Conservation (phyloP, 176 grass and related monocot species). For the Panicum miliaceum region DNA sequence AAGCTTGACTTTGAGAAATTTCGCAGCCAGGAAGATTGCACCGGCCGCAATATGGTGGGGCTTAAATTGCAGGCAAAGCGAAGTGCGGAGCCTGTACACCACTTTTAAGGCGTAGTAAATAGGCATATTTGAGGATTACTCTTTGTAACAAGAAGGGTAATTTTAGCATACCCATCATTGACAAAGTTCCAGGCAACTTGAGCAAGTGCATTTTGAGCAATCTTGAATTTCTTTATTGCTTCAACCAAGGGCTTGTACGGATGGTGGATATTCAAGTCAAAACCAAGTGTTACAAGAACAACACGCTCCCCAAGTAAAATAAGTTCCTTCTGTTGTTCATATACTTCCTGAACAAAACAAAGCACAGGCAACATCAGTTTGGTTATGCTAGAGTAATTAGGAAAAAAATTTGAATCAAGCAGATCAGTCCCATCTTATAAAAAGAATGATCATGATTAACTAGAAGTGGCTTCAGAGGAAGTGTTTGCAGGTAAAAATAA, state of each 20-base stretch:
- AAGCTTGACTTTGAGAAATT: constrained; percentile 98
- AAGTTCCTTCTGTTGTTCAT: constrained; percentile 95
- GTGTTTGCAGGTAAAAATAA: background rate
- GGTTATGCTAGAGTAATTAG: background rate
- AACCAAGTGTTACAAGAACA: constrained; percentile 84
- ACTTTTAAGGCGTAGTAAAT: constrained; percentile 72
- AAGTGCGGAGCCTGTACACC: constrained; percentile 92
- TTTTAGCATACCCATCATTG: constrained; percentile 95
- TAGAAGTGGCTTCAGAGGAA: background rate
- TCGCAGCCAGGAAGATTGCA: constrained; percentile 93
- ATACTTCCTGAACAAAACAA: constrained; percentile 79
- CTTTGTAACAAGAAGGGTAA: constrained; percentile 56
- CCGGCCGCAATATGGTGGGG: constrained; percentile 95
- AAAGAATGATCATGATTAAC: background rate
- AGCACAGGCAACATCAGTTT: background rate
- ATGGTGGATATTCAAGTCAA: constrained; percentile 87
- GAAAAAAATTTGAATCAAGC: background rate
- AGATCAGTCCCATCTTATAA: background rate
- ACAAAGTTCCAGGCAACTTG: constrained; percentile 99
- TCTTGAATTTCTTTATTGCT: constrained; percentile 91
- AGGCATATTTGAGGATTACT: constrained; percentile 56
- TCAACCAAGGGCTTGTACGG: constrained; percentile 92
- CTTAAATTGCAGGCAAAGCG: constrained; percentile 95
- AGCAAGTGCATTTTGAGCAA: constrained; percentile 91
- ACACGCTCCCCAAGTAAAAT: constrained; percentile 87